Conservation (phyloP, 768 basidiomycete species). For the Tremella fuciformis region DNA sequence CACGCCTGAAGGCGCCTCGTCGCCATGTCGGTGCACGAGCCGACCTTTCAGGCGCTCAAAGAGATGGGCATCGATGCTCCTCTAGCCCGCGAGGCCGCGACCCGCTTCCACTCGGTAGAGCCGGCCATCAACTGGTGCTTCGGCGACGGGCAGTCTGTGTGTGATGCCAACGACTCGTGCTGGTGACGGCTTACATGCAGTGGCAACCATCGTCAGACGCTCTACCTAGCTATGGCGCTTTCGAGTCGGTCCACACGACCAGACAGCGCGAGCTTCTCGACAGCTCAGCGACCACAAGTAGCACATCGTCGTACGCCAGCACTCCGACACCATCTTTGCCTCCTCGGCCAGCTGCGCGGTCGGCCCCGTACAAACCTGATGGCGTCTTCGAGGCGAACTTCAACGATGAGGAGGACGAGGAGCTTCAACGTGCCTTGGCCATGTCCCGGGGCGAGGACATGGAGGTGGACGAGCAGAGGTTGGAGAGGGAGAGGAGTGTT, state of each 20-base stretch:
- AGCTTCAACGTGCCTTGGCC: slow-evolving; percentile 26
- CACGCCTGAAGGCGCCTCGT: not conserved
- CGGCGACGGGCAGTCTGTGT: slow-evolving; percentile 21
- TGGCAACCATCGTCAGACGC: slow-evolving; percentile 12
- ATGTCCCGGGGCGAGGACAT: slow-evolving; percentile 18
- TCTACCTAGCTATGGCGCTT: not conserved
- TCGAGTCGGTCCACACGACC: too few species aligned
- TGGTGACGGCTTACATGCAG: slow-evolving; percentile 6
- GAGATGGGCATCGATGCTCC: slow-evolving; percentile 39
- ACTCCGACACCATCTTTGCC: slow-evolving; percentile 8
- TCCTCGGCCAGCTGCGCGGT: slow-evolving; percentile 17
- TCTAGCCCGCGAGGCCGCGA: slow-evolving; percentile 35
- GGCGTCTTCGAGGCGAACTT: not conserved
- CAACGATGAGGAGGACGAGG: slow-evolving; percentile 36
- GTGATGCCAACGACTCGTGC: not conserved
- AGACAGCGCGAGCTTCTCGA: too few species aligned
- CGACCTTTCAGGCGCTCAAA: slow-evolving; percentile 23
- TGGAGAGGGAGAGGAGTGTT: slow-evolving; percentile 32
- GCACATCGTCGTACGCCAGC: not conserved
- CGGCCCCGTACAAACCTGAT: slow-evolving; percentile 20
- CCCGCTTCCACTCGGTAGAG: slow-evolving; percentile 25
- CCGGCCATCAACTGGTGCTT: slow-evolving; percentile 45
- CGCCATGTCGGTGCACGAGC: slow-evolving; percentile 31
- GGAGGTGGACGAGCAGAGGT: slow-evolving; percentile 14
- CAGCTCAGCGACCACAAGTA: too few species aligned